Percentiles rank a stretch among this genome's conserved stretches.
Evolutionary conservation across 257 asterid genomes (phyloP).

Genomic region (Petunia secreta): DNA sequence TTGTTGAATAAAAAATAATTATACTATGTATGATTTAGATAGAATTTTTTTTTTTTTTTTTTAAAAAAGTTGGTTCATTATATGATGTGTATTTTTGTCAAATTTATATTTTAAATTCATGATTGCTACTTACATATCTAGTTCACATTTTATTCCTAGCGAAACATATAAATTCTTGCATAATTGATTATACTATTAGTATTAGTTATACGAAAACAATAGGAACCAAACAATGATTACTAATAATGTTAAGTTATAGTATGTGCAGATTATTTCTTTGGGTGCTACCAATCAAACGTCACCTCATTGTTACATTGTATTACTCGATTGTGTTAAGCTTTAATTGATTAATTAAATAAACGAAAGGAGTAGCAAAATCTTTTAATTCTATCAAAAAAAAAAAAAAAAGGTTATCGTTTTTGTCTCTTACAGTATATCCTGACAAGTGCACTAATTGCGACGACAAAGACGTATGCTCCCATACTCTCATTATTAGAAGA

Average conservation of each 20-base stretch:
- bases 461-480: not conserved
- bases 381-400: not conserved
- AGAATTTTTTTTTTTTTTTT: not conserved
- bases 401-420: not conserved
- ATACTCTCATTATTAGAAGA: not conserved
- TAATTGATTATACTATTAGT: not conserved
- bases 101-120: not conserved
- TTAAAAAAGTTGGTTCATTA: not conserved
- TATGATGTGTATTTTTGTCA: not conserved
- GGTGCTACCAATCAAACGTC: not conserved
- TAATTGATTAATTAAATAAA: not conserved
- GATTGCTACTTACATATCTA: not conserved
- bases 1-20: too few species aligned
- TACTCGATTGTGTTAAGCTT: not conserved
- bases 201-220: not conserved
- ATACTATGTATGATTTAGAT: not conserved
- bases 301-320: not conserved
- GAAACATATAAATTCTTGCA: not conserved
- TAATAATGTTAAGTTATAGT: not conserved
- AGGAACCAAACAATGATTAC: not conserved
- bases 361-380: not conserved
- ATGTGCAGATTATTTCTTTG: not conserved
- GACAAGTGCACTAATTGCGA: not conserved
- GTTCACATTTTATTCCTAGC: not conserved
- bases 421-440: not conserved